Base-by-base conservation (phyloP, 306 rosid genomes). In the Begonia masoniana region DNA sequence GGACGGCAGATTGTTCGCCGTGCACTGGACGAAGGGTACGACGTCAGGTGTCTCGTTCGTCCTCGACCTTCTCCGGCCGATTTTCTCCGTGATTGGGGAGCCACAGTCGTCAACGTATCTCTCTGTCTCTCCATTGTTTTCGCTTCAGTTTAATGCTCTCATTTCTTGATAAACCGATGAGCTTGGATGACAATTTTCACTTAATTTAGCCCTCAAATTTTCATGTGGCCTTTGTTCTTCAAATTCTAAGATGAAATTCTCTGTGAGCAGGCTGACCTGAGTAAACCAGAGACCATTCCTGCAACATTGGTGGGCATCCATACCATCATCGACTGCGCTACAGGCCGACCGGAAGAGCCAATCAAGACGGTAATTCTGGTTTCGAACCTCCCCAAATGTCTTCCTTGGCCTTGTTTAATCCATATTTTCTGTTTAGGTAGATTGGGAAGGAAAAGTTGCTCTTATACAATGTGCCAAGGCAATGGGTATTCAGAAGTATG, bases 391-490 rank as follows among this genome's bases (percentile, higher is more conserved):
- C 9, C 39, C 7, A 31, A 31, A 2, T 31, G 35, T 26, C 1
- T 31, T 31, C 39, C 62, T 60, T 43, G 47, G 54, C 63, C 61
- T 56, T 57, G 55, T 72, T 74, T 66, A 15, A 73, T 66, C 59
- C 14, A 2, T 47, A 56, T 57, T 50, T 66, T 78, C 58, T 68
- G 43, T 76, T 65, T 78, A 82, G 97, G 97, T 89, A 57, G 99
- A 91, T 58, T 86, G 99, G 97, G 92, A 86, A 81, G 99, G 99
- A 42, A 91, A 91, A 70, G 99, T 91, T 54, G 96, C 92, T 67
- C 96, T 91, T 2, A 83, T 86, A 59, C 99, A 91, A 67, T 83
- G 94, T 58, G 96, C 97, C 3, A 91, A 83, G 58, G 97, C 97
- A n/a, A 91, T 91, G 97, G 85, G 92, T 43, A 86, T 91, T 72